Percentiles rank a stretch among this genome's conserved stretches.
phyloP scores from a whole-genome alignment of 495 filamentous ascomycete species.

The Neurospora terricola region DNA sequence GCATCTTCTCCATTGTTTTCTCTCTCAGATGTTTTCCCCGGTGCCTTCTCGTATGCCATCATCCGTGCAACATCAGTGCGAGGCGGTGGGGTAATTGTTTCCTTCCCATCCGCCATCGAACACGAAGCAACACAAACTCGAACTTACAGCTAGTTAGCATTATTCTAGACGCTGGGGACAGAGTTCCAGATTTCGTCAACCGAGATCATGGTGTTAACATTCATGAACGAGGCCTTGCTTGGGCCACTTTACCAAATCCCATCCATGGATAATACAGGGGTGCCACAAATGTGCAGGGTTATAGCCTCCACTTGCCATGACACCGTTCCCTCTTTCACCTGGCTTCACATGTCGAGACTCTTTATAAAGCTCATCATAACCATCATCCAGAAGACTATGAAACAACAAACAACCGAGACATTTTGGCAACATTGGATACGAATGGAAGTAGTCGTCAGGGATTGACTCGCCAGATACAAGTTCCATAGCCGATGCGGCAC shows the following conservation, averaged over 20 bases:
- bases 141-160: background rate
- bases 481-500: background rate
- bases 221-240: background rate
- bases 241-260: background rate
- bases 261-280: background rate
- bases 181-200: background rate
- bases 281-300: background rate
- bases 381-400: background rate
- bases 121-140: background rate
- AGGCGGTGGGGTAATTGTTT: background rate
- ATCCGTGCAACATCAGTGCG: background rate
- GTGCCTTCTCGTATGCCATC: background rate
- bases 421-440: background rate
- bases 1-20: too few relatives aligned
- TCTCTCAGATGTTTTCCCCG: background rate
- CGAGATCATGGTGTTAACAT: background rate
- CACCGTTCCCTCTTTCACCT: background rate
- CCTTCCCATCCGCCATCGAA: background rate
- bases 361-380: background rate
- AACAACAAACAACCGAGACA: background rate
- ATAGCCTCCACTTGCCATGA: background rate
- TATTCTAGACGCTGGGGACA: background rate
- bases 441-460: background rate
- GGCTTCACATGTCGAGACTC: background rate
- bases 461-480: background rate